phyloP scores from a whole-genome alignment of 495 filamentous ascomycete genomes.

The Penicillium taxi region DNA sequence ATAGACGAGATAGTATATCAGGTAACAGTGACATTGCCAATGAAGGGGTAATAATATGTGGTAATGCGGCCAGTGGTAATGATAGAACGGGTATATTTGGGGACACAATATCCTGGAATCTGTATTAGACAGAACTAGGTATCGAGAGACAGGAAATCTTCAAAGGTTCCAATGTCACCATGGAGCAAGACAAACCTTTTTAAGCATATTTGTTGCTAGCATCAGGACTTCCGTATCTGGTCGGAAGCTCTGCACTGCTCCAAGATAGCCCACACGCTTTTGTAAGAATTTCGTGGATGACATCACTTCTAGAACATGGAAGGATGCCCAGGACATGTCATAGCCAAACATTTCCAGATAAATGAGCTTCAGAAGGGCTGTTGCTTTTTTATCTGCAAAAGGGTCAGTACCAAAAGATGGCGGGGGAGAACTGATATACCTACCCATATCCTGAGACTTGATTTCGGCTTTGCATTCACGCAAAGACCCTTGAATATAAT shows the following conservation, averaged over 20 bases:
- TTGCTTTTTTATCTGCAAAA: conserved; percentile 79
- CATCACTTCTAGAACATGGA: conserved; percentile 98
- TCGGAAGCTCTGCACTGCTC: conserved; percentile 90
- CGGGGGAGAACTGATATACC: conserved; percentile 2
- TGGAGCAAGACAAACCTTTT: conserved; percentile 56
- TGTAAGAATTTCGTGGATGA: conserved; percentile 87
- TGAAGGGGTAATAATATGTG: conserved; percentile 85
- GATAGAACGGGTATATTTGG: conserved; percentile 65
- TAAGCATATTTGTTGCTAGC: conserved; percentile 92
- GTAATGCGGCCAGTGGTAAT: conserved; percentile 76
- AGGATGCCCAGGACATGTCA: conserved; percentile 99
- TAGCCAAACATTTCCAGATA: conserved; percentile 99
- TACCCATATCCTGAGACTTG: conserved; percentile 84
- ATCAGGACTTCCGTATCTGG: conserved; percentile 94
- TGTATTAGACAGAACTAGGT: conserved; percentile 6
- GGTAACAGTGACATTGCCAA: conserved; percentile 80
- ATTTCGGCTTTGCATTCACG: conserved; percentile 93
- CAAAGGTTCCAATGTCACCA: background rate
- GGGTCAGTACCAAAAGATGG: conserved; percentile 13
- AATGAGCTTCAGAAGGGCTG: conserved; percentile 85
- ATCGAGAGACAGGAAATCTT: background rate
- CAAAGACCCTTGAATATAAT: conserved; percentile 83
- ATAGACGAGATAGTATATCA: conserved; percentile 78
- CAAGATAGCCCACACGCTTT: conserved; percentile 94
- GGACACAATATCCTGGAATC: conserved; percentile 65